These are phyloP conservation scores for Stevia rebaudiana DNA, from an alignment of 140 eudicot species.

Conservation along the genomic window DNA sequence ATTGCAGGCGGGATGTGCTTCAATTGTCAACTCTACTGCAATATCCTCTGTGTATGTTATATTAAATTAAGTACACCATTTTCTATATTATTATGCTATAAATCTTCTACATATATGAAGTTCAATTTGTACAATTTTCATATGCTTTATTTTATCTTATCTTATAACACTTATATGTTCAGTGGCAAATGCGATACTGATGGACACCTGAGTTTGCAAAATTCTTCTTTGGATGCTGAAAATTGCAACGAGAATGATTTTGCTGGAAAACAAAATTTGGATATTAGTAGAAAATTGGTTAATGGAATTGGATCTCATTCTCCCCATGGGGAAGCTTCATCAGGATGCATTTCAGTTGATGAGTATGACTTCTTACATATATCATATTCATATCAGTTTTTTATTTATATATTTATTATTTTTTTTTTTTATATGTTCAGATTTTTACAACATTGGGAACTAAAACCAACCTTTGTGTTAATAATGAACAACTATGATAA, in stretches of 20 bases:
- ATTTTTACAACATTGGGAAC: not conserved
- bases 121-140: not conserved
- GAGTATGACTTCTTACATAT: conserved; percentile 31
- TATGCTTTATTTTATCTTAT: conserved; percentile 2
- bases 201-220: conserved; percentile 36
- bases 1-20: conserved; percentile 56
- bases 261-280: conserved; percentile 36
- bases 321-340: conserved; percentile 26
- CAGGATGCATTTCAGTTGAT: conserved; percentile 26
- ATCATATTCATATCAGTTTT: conserved; percentile 12
- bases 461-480: not conserved
- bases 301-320: conserved; percentile 34
- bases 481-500: conserved; percentile 3
- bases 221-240: conserved; percentile 34
- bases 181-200: conserved; percentile 51
- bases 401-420: not conserved
- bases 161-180: conserved; percentile 11
- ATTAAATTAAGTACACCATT: not conserved
- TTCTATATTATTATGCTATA: not conserved
- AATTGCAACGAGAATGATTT: conserved; percentile 26
- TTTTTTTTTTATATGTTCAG: not conserved
- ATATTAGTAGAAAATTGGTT: conserved; percentile 30
- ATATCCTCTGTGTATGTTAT: conserved; percentile 40
- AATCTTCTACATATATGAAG: conserved; percentile 6
- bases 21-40: conserved; percentile 33